Base-by-base conservation (phyloP, 1,284 basidiomycete species). In the Abortiporus biennis region DNA sequence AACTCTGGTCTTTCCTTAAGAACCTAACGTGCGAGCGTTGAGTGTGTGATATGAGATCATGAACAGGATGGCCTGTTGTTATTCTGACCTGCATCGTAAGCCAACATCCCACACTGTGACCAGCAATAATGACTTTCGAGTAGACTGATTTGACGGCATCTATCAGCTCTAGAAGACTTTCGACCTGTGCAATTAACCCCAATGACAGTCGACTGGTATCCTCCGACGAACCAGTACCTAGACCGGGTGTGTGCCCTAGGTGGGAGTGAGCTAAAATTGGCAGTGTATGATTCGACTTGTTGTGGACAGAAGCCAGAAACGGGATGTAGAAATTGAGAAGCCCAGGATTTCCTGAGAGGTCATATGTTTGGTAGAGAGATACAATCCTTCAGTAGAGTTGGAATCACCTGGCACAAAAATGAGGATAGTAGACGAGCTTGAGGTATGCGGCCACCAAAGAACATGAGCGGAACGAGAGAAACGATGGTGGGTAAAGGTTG, bases 81-180 rank as follows among this genome's bases (percentile, higher is more conserved):
- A 25, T 30, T 45, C 56, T 29, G 34, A 74, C 78, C 63, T 82
- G 74, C n/a, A 74, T 51, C 11, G 69, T 54, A 40, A 83, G 64
- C 78, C 78, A 84, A 3, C 72, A 56, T 1, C 79, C 79, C 19
- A 82, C 68, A 47, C 79, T 82, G 47, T 83, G 80, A 6, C 74
- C 79, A 20, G 69, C 58, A 0, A 83, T 20, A 4, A 80, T 54
- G 11, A 80, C 53, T 38, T 60, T 67, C 6, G 57, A 47, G 52
- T 67, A 76, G 5, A 53, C 49, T 5, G 54, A 38, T 20, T 42
- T 52, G 3, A 77, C 44, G 3, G 66, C 59, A 42, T 80, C 76
- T 3, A 79, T 55, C 3, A 74, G 62, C 45, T 76, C 68, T 11
- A 78, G 51, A 11, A 68, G 64, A 40, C 63, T 69, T 49, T 75